Conservation (phyloP, 495 filamentous ascomycete genomes). For the Lasiosphaeriaceae sp. region DNA sequence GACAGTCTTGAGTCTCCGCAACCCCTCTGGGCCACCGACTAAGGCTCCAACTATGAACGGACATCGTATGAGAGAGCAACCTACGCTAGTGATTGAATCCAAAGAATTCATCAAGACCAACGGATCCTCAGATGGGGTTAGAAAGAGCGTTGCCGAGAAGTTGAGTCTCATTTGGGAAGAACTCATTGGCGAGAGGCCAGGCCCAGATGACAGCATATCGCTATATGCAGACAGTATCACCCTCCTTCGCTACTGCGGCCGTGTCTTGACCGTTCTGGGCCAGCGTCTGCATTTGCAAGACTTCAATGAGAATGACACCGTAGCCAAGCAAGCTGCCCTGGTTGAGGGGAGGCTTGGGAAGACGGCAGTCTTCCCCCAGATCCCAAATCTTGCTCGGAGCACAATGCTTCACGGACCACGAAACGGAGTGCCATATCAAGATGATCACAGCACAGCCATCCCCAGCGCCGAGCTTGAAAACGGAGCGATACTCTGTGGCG, state of each 20-base stretch:
- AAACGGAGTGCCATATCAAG: no score
- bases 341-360: not conserved
- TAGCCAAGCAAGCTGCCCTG: slow-evolving; percentile 12
- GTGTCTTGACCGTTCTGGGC: slow-evolving; percentile 7
- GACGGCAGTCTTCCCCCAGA: not conserved
- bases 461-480: no score
- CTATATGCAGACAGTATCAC: slow-evolving; percentile 21
- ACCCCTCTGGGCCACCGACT: no score
- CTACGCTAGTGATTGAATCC: no score
- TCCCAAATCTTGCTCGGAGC: not conserved
- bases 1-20: slow-evolving; percentile 11
- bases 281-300: slow-evolving; percentile 15
- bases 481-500: no score
- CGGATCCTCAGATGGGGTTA: not conserved
- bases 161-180: slow-evolving; percentile 13
- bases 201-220: slow-evolving; percentile 4
- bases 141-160: slow-evolving; percentile 1
- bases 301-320: slow-evolving; percentile 7
- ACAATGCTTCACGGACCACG: no score
- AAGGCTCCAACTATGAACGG: no score
- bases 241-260: slow-evolving; percentile 20
- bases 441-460: no score
- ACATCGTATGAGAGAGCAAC: no score
- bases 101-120: not conserved
- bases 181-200: slow-evolving; percentile 11